Evolutionary conservation across 1,139 yeast species (phyloP).

Genomic region (Suhomyces choctaworum): DNA sequence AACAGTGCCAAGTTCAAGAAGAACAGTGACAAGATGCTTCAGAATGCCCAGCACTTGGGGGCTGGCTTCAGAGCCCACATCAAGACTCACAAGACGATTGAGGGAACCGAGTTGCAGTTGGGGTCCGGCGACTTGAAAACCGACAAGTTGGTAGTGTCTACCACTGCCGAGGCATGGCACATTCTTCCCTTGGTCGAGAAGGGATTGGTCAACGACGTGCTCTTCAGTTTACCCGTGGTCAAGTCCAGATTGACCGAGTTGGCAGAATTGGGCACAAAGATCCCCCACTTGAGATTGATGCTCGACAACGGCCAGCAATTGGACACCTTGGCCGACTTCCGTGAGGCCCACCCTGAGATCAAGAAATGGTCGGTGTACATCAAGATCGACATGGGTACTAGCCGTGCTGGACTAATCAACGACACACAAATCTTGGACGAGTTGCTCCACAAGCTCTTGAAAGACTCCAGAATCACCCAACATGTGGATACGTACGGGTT

Average conservation of each 20-base stretch:
- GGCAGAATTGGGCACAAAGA: conserved; percentile 39
- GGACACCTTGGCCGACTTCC: conserved; percentile 42
- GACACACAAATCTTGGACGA: conserved; percentile 30
- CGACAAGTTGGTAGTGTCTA: conserved; percentile 64
- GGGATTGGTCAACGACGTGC: conserved; percentile 56
- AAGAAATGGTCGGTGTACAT: conserved; percentile 57
- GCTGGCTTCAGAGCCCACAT: conserved; percentile 65
- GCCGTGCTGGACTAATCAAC: conserved; percentile 59
- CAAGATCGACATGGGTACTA: conserved; percentile 61
- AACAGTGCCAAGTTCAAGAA: conserved; percentile 29
- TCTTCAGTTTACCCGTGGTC: conserved; percentile 70
- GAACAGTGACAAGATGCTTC: conserved; percentile 35
- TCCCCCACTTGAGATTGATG: conserved; percentile 55
- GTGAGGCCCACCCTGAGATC: conserved; percentile 19
- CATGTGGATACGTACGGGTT: conserved; percentile 59
- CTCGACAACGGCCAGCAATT: conserved; percentile 62
- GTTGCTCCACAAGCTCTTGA: conserved; percentile 31
- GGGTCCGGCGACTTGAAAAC: conserved; percentile 27
- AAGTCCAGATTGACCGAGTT: conserved; percentile 53
- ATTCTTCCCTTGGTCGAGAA: conserved; percentile 44
- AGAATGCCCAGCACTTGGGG: conserved; percentile 26
- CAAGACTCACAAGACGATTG: conserved; percentile 67
- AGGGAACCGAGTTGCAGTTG: conserved; percentile 35
- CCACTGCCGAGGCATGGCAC: conserved; percentile 65
- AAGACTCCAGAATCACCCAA: conserved; percentile 20